Base-by-base conservation (phyloP, 768 basidiomycete species). In the Leccinum imitatum region DNA sequence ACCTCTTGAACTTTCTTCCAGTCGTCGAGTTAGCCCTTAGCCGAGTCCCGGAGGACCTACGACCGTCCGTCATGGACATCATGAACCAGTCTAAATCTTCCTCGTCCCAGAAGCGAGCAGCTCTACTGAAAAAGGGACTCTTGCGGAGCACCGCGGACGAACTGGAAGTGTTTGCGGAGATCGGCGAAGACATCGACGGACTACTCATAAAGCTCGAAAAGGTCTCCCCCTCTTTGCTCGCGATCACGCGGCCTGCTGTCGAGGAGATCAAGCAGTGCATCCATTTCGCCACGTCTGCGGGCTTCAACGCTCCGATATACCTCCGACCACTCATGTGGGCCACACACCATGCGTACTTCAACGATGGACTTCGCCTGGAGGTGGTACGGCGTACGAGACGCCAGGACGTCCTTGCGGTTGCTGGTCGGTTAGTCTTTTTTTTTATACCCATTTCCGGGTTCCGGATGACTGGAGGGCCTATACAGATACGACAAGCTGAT, bases 261-360 rank as follows among this genome's bases (percentile, higher is more conserved):
- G 79, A 82, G 11, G 88, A 91, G 60, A 78, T 93, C 54, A 84
- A 84, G 71, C 78, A 79, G 35, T 85, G 85, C 0, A 76, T 91
- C 15, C 79, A 83, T 50, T 83, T 82, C 57, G 86, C 87, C 3
- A 71, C 72, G 15, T 77, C 82, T 4, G 82, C 88, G 0, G 90
- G 90, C 0, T 86, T 91, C 19, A 74, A 77, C 2, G 76, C 84
- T n/a, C 78, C 80, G 0, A 82, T 93, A 53, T 76, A 78, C 46
- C 85, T 94, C 74, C 83, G 82, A 59, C 92, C 91, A 3, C 75
- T 93, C 27, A 89, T 92, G 86, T 77, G 91, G 25, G 84, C 84
- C 13, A 80, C 76, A 57, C 87, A 88, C 61, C 83, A 83, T 61
- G 70, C 77, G 1, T 79, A 87, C 65, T 91, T 91, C 77, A 84